Base-by-base conservation (phyloP, 1,284 basidiomycete species). In the Ganoderma sinense region DNA sequence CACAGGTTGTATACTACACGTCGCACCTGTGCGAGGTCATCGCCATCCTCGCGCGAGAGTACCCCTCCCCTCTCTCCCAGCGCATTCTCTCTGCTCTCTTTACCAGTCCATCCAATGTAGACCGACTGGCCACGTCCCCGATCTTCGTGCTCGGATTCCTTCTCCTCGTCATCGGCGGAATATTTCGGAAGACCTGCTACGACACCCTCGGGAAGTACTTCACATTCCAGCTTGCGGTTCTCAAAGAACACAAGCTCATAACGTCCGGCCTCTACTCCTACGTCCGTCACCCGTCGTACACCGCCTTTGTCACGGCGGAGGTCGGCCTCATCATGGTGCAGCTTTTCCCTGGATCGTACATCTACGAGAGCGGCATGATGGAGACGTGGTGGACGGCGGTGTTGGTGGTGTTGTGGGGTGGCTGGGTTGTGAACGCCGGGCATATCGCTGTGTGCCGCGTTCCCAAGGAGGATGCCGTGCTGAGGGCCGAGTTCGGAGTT, bases 331-430 rank as follows among this genome's bases (percentile, higher is more conserved):
- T 23, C 45, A 8, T 48, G 20, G 55, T 56, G 29, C 64, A 68
- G 53, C 40, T 68, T 40, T 13, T 45, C 20, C 70, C 70, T 1
- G 67, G 70, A 7, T 61, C 61, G 48, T 62, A 67, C 31, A 20
- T 64, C 10, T 48, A 11, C 18, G 66, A 70, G 65, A 65, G 64
- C 45, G 67, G 65, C 18, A 36, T 71, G 13, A 51, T 69, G 11
- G 48, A 67, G 4, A 55, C 62, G 20, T 18, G 7, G 8, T n/a
- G 23, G 40, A 61, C 65, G 16, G 64, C 31, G n/a, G 36, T 45
- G 2, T 23, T 59, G 1, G 33, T 62, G n/a, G 58, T 41, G 16
- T 13, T 51, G 11, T 66, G 56, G 58, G n/a, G 16, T 6, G 10
- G 51, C 6, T 67, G 61, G 56, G 36, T 36, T 29, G 11, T 61